phyloP scores from a whole-genome alignment of 768 basidiomycete genomes.

The Tephrocybe sp. region DNA sequence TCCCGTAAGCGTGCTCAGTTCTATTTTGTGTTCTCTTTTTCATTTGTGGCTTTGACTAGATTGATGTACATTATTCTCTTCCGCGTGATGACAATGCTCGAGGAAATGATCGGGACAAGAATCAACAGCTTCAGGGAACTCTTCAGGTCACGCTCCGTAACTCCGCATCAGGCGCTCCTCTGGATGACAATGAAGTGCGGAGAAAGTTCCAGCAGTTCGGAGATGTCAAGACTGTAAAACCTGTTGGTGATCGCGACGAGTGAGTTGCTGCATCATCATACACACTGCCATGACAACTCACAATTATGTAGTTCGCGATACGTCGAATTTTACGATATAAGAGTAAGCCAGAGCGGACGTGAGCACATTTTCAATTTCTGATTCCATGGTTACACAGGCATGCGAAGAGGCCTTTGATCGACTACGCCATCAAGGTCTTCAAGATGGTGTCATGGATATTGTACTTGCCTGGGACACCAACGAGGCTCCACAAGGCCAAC shows the following conservation, averaged over 20 bases:
- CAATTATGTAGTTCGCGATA: constrained; percentile 68
- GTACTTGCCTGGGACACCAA: constrained; percentile 81
- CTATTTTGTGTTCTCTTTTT: constrained; percentile 18
- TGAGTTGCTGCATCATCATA: constrained; percentile 25
- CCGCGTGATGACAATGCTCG: constrained; percentile 82
- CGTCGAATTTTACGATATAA: constrained; percentile 92
- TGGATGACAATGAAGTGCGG: constrained; percentile 85
- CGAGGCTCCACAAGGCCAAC: constrained; percentile 39
- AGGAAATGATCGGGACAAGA: constrained; percentile 73
- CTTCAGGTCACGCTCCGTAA: constrained; percentile 77
- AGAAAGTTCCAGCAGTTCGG: constrained; percentile 88
- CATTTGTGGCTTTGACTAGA: constrained; percentile 52
- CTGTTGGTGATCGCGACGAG: constrained; percentile 66
- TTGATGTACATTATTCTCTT: constrained; percentile 97
- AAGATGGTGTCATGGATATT: constrained; percentile 90
- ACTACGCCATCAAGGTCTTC: constrained; percentile 73
- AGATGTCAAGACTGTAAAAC: constrained; percentile 80
- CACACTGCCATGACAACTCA: not conserved
- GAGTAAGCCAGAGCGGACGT: constrained; percentile 60
- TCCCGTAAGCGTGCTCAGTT: constrained; percentile 64
- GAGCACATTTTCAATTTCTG: not conserved
- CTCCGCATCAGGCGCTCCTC: constrained; percentile 63
- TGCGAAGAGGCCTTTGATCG: constrained; percentile 79
- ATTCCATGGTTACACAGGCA: constrained; percentile 60
- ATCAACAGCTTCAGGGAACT: constrained; percentile 88